These are phyloP conservation scores for Thelonectria olida DNA, from an alignment of 2,329 filamentous ascomycete genomes.

Conservation along the genomic window DNA sequence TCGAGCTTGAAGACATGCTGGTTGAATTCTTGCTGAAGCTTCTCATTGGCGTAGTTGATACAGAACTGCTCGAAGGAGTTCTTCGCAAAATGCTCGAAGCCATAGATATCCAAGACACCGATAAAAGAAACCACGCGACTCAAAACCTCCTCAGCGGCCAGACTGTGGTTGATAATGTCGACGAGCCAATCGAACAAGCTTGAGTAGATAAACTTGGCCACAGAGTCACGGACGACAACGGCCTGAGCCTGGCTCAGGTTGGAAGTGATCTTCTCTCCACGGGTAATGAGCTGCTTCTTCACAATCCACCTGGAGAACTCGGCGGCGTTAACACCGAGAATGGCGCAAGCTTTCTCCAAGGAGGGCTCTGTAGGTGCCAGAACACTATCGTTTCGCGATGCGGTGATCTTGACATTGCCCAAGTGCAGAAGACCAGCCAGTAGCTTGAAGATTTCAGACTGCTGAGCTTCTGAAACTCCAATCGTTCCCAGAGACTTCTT, in stretches of 20 bases:
- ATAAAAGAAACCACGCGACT: slow-evolving; percentile 89
- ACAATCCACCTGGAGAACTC: slow-evolving; percentile 98
- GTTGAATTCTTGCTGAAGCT: slow-evolving; percentile 98
- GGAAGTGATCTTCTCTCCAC: slow-evolving; percentile 97
- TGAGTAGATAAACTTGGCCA: slow-evolving; percentile 98
- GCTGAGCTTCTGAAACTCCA: slow-evolving; percentile 78
- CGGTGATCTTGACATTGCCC: slow-evolving; percentile 95
- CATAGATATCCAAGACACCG: slow-evolving; percentile 98
- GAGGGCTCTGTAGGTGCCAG: slow-evolving; percentile 84
- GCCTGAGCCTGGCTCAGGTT: slow-evolving; percentile 95
- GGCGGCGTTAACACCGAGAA: slow-evolving; percentile 85
- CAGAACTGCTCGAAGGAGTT: slow-evolving; percentile 99
- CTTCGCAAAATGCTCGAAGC: slow-evolving; percentile 98
- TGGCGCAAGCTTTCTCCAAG: slow-evolving; percentile 80
- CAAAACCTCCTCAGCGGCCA: slow-evolving; percentile 89
- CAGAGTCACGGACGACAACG: slow-evolving; percentile 92
- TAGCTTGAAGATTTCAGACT: slow-evolving; percentile 87
- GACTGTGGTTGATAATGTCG: slow-evolving; percentile 91
- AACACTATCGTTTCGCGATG: slow-evolving; percentile 87
- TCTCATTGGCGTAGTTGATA: slow-evolving; percentile 99
- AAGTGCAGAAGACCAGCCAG: slow-evolving; percentile 92
- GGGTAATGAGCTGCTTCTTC: slow-evolving; percentile 96
- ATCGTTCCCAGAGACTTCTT: slow-evolving; percentile 88
- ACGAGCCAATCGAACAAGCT: slow-evolving; percentile 99
- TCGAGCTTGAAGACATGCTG: slow-evolving; percentile 99